phyloP scores from a whole-genome alignment of 2,329 filamentous ascomycete species.

The Alternaria atra region DNA sequence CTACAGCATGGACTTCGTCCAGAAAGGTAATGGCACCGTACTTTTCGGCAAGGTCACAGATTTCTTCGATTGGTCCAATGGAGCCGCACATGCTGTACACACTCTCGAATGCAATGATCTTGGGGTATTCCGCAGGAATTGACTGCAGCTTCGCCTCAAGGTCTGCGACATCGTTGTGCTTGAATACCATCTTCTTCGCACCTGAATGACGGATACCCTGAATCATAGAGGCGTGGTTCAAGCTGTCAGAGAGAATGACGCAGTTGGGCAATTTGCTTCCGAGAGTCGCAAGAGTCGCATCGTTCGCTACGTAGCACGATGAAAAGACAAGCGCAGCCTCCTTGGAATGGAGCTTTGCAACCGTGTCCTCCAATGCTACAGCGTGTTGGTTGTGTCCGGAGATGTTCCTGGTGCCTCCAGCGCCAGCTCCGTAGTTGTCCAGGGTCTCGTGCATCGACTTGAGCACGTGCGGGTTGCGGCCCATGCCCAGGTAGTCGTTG shows the following conservation, averaged over 20 bases:
- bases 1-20: slow-evolving; percentile 98
- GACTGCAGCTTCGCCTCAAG: slow-evolving; percentile 91
- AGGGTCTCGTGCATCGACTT: slow-evolving; percentile 93
- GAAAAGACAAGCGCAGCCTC: slow-evolving; percentile 94
- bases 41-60: slow-evolving; percentile 95
- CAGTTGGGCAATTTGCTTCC: slow-evolving; percentile 96
- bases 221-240: slow-evolving; percentile 99
- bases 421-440: slow-evolving; percentile 93
- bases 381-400: slow-evolving; percentile 98
- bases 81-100: slow-evolving; percentile 99
- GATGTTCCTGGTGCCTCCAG: slow-evolving; percentile 95
- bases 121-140: slow-evolving; percentile 83
- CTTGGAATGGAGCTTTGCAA: slow-evolving; percentile 90
- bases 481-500: slow-evolving; percentile 99
- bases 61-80: slow-evolving; percentile 92
- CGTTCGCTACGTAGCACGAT: slow-evolving; percentile 98
- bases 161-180: slow-evolving; percentile 95
- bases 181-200: slow-evolving; percentile 97
- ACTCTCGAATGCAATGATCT: slow-evolving; percentile 98
- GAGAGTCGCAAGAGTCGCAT: slow-evolving; percentile 94
- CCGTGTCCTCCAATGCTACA: slow-evolving; percentile 78
- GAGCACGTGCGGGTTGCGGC: slow-evolving; percentile 85
- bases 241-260: slow-evolving; percentile 95
- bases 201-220: slow-evolving; percentile 98
- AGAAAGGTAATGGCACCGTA: slow-evolving; percentile 97